Percentiles rank a stretch among this genome's conserved stretches.
Evolutionary conservation across 352 stramenopile species (phyloP).

Genomic region (Globisporangium cylindrosporum): DNA sequence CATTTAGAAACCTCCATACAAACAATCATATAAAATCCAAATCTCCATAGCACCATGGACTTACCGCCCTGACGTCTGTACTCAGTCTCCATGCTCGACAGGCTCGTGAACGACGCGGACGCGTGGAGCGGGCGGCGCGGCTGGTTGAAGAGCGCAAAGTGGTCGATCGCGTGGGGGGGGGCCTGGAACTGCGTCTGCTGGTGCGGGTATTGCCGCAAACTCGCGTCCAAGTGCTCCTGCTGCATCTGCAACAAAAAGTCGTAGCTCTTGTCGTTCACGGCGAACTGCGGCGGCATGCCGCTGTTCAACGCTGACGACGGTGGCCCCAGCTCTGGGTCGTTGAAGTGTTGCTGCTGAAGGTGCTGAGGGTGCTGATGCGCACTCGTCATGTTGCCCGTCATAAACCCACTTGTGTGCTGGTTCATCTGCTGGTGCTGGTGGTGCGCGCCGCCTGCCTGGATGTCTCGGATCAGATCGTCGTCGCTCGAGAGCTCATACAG

Average conservation of each 20-base stretch:
- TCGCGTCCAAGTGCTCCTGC: conserved; percentile 33
- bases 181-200: conserved; percentile 27
- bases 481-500: conserved; percentile 51
- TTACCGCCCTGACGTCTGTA: conserved; percentile 46
- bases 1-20: neutral
- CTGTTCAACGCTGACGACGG: neutral
- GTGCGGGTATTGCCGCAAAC: conserved; percentile 41
- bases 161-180: conserved; percentile 8
- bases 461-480: conserved; percentile 47
- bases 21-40: neutral
- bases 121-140: conserved; percentile 45
- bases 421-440: neutral
- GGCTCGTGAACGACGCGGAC: conserved; percentile 68
- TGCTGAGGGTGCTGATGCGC: neutral
- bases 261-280: conserved; percentile 34
- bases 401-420: neutral
- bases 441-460: conserved; percentile 14
- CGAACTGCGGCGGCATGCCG: conserved; percentile 16
- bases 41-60: conserved; percentile 5
- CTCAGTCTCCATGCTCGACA: conserved; percentile 73
- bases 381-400: conserved; percentile 6
- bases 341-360: neutral
- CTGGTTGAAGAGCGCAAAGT: conserved; percentile 22
- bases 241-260: conserved; percentile 65
- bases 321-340: conserved; percentile 1